phyloP scores from a whole-genome alignment of 2,329 filamentous ascomycete genomes.

The Penicillium janthinellum region DNA sequence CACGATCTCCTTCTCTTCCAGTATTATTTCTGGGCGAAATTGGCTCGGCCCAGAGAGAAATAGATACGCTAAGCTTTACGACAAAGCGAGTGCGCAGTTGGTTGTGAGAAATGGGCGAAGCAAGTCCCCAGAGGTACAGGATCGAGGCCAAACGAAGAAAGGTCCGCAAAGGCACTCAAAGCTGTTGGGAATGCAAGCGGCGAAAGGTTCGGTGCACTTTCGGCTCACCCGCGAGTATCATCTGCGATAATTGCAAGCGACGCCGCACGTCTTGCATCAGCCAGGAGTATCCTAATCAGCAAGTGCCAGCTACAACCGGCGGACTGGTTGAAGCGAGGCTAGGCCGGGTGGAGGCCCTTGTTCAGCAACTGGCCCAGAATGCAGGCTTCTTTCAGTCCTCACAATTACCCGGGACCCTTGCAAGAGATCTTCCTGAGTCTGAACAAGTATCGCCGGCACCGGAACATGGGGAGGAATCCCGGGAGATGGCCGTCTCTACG shows the following conservation, averaged over 20 bases:
- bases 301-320: constrained; percentile 25
- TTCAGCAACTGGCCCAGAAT: constrained; percentile 45
- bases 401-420: background rate
- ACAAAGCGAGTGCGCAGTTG: background rate
- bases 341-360: constrained; percentile 14
- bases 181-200: constrained; percentile 32
- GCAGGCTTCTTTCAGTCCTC: background rate
- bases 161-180: constrained; percentile 40
- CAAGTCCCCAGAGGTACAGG: background rate
- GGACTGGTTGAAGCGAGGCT: constrained; percentile 14
- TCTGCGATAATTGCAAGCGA: constrained; percentile 33
- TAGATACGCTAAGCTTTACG: background rate
- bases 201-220: constrained; percentile 40
- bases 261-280: constrained; percentile 43
- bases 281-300: constrained; percentile 51
- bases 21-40: background rate
- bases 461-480: background rate
- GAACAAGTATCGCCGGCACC: background rate
- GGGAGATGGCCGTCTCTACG: background rate
- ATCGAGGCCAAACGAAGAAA: constrained; percentile 23
- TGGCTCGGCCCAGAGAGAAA: background rate
- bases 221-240: constrained; percentile 15
- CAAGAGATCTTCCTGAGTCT: background rate
- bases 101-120: background rate
- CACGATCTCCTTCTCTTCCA: background rate